Percentiles rank a stretch among this genome's conserved stretches.
Conservation (phyloP, 371 early-diverging fungal genomes). For the Lichtheimia ornata region DNA sequence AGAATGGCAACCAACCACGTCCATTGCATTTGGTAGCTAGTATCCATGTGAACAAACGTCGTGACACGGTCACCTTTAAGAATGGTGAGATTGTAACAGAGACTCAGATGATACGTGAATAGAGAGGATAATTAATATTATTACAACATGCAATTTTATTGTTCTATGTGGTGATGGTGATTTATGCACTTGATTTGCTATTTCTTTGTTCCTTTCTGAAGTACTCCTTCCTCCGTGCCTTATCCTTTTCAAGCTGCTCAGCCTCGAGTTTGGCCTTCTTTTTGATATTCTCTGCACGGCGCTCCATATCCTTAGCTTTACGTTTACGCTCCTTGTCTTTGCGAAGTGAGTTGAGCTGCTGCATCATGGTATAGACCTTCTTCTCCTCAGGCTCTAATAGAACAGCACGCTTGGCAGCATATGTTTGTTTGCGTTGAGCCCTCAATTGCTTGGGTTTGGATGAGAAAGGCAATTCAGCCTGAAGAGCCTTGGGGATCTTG, state of each 20-base stretch:
- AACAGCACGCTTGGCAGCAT: slow-evolving; percentile 79
- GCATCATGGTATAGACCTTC: slow-evolving; percentile 81
- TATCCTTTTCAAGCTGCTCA: slow-evolving; percentile 39
- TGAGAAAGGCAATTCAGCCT: slow-evolving; percentile 87
- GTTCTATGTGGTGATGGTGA: slow-evolving; percentile 2
- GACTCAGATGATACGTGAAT: no score
- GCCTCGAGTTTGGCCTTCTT: slow-evolving; percentile 63
- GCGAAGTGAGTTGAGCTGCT: slow-evolving; percentile 84
- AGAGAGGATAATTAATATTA: no score
- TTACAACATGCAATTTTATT: background rate
- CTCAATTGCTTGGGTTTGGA: slow-evolving; percentile 80
- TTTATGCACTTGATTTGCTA: slow-evolving; percentile 5
- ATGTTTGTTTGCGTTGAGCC: slow-evolving; percentile 49
- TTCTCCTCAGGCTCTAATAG: slow-evolving; percentile 88
- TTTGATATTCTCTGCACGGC: slow-evolving; percentile 45
- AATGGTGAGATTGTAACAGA: no score
- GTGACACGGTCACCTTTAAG: no score
- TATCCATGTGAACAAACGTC: no score
- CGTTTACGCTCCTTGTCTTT: slow-evolving; percentile 81
- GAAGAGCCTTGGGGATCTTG: slow-evolving; percentile 80
- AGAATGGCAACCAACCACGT: no score
- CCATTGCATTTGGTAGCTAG: no score
- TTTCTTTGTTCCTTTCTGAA: slow-evolving; percentile 30
- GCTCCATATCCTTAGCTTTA: slow-evolving; percentile 64
- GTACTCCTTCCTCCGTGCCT: slow-evolving; percentile 49